Evolutionary conservation across 441 rosid genomes (phyloP).

Genomic region (Heliophila coronopifolia): DNA sequence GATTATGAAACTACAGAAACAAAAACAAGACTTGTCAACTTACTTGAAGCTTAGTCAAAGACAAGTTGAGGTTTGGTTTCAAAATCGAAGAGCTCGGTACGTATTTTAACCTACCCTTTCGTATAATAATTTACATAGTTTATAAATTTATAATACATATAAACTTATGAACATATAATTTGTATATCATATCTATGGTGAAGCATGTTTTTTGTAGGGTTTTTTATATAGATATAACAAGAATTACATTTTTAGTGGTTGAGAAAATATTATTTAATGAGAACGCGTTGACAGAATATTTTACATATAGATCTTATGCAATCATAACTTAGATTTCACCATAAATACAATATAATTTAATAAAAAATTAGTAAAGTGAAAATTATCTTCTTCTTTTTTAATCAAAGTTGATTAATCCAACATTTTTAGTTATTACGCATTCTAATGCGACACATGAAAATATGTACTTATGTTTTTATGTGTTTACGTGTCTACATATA

Average conservation of each 20-base stretch:
- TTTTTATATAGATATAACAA: too few relatives aligned
- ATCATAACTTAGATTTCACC: slow-evolving; percentile 13
- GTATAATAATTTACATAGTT: slow-evolving; percentile 8
- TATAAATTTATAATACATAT: slow-evolving; percentile 1
- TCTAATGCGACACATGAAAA: slow-evolving; percentile 28
- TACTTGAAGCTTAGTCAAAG: slow-evolving; percentile 67
- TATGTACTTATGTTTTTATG: slow-evolving; percentile 15
- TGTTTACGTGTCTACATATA: slow-evolving; percentile 23
- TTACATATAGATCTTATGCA: slow-evolving; percentile 10
- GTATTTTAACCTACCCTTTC: not conserved
- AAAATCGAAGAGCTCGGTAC: slow-evolving; percentile 92
- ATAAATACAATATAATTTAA: too few relatives aligned
- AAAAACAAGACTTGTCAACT: slow-evolving; percentile 69
- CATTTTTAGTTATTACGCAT: slow-evolving; percentile 18
- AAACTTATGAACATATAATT: not conserved
- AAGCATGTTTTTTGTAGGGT: slow-evolving; percentile 11
- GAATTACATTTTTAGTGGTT: slow-evolving; percentile 6
- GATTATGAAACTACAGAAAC: slow-evolving; percentile 42
- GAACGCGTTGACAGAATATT: slow-evolving; percentile 27
- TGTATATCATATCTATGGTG: slow-evolving; percentile 4
- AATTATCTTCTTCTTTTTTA: slow-evolving; percentile 11
- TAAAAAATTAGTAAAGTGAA: slow-evolving; percentile 24
- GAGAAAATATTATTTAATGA: slow-evolving; percentile 8
- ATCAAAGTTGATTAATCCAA: slow-evolving; percentile 27
- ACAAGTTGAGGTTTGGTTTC: slow-evolving; percentile 99